Conservation (phyloP, 495 filamentous ascomycete species). For the Penicillium cataractarum region DNA sequence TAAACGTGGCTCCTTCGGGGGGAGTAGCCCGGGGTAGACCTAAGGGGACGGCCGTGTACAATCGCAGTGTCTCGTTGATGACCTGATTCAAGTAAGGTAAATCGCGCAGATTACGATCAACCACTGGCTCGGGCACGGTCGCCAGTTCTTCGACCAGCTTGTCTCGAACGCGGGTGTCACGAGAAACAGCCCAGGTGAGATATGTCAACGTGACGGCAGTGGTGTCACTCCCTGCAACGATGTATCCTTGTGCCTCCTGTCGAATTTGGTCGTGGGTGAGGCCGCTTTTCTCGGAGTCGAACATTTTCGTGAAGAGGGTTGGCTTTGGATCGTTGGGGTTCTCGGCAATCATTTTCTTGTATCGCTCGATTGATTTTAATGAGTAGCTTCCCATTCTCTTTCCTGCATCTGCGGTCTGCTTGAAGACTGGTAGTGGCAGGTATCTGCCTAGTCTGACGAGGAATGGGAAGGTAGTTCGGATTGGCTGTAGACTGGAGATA, state of each 20-base stretch:
- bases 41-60: constrained; percentile 54
- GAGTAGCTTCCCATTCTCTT: constrained; percentile 48
- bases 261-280: constrained; percentile 43
- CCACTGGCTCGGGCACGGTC: constrained; percentile 35
- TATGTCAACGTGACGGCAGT: constrained; percentile 51
- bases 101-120: constrained; percentile 39
- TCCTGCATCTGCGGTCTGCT: constrained; percentile 50
- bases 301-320: constrained; percentile 53
- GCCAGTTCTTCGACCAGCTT: constrained; percentile 48
- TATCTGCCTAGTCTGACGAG: constrained; percentile 23
- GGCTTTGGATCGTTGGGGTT: constrained; percentile 41
- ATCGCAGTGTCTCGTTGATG: constrained; percentile 55
- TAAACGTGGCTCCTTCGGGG: constrained; percentile 28
- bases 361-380: constrained; percentile 41
- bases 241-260: constrained; percentile 47
- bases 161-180: constrained; percentile 33
- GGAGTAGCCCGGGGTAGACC: constrained; percentile 46
- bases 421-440: constrained; percentile 23
- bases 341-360: constrained; percentile 42
- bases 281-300: constrained; percentile 41
- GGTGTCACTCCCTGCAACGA: constrained; percentile 57
- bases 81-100: constrained; percentile 45
- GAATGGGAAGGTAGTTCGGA: constrained; percentile 41
- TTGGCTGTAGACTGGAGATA: constrained; percentile 28
- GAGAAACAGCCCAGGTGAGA: constrained; percentile 40